phyloP scores from a whole-genome alignment of 164 flowering plant species.

The Chimonanthus salicifolius region DNA sequence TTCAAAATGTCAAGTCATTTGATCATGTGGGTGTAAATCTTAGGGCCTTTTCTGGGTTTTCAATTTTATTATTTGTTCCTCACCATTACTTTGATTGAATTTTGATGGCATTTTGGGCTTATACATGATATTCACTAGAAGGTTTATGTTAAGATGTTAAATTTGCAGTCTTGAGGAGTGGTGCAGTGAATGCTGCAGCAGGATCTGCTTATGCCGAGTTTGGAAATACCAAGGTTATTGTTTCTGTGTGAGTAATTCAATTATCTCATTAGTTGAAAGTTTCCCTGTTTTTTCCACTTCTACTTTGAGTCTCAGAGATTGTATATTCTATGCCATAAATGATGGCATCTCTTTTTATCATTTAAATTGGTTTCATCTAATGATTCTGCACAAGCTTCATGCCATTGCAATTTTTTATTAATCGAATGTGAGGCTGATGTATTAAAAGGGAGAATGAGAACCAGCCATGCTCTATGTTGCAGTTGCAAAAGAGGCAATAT shows the following conservation, averaged over 20 bases:
- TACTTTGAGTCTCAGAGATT: background rate
- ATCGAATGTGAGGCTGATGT: no score
- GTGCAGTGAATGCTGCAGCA: slow-evolving; percentile 82
- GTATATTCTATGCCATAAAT: background rate
- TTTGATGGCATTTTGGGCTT: background rate
- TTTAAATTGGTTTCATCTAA: no score
- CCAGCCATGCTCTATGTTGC: no score
- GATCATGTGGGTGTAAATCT: background rate
- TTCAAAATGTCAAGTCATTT: background rate
- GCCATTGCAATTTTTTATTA: no score
- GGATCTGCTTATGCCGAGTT: slow-evolving; percentile 98
- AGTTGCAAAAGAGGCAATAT: no score
- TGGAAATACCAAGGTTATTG: slow-evolving; percentile 92
- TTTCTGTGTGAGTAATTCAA: slow-evolving; percentile 75
- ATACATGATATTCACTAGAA: background rate
- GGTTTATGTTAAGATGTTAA: background rate
- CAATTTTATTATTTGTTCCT: background rate
- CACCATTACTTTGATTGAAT: background rate
- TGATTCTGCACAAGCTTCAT: no score
- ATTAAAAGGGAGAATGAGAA: no score
- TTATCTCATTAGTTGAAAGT: background rate
- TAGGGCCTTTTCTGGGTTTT: background rate
- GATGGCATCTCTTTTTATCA: no score
- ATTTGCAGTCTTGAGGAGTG: slow-evolving; percentile 73
- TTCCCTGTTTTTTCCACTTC: background rate